Percentiles rank a stretch among this genome's conserved stretches.
Conservation (phyloP, 2,329 filamentous ascomycete genomes). For the Exophiala viscosa region DNA sequence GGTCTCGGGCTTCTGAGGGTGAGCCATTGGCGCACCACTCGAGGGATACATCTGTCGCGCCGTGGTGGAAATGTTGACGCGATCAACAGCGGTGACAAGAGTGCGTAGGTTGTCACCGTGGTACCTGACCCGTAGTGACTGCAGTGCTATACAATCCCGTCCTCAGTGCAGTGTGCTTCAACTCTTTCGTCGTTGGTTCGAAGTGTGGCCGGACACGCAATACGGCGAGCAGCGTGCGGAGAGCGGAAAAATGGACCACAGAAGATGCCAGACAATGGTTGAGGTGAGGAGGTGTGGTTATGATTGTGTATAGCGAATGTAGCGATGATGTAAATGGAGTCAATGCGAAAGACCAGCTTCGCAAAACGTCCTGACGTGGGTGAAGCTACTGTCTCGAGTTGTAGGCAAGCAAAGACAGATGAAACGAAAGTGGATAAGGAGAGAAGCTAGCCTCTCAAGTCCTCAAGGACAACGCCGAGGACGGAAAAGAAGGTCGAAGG, state of each 20-base stretch:
- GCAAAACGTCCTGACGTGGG: conserved; percentile 29
- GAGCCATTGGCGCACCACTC: conserved; percentile 77
- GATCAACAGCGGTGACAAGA: conserved; percentile 18
- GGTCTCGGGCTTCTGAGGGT: conserved; percentile 94
- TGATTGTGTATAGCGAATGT: conserved; percentile 24
- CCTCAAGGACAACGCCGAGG: conserved; percentile 20
- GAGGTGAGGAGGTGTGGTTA: conserved; percentile 10
- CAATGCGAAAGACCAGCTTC: conserved; percentile 29
- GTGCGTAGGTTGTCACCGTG: conserved; percentile 21
- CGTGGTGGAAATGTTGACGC: conserved; percentile 26
- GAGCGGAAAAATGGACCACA: conserved; percentile 6
- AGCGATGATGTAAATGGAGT: conserved; percentile 27
- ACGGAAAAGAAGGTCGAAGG: conserved; percentile 23
- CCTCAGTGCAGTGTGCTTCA: not conserved
- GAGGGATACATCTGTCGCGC: conserved; percentile 67
- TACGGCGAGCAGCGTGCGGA: not conserved
- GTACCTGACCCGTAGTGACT: conserved; percentile 10
- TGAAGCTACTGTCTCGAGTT: conserved; percentile 27
- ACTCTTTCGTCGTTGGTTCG: conserved; percentile 6
- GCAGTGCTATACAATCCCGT: conserved; percentile 5
- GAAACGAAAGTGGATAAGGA: conserved; percentile 31
- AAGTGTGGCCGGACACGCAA: conserved; percentile 8
- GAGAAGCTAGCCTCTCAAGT: conserved; percentile 29
- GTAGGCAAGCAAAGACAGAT: conserved; percentile 24
- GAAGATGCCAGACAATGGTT: conserved; percentile 6